Evolutionary conservation across 345 rosid species (phyloP), one percentile per base, ranked within the genome.

Genomic region (Corchorus capsularis): DNA sequence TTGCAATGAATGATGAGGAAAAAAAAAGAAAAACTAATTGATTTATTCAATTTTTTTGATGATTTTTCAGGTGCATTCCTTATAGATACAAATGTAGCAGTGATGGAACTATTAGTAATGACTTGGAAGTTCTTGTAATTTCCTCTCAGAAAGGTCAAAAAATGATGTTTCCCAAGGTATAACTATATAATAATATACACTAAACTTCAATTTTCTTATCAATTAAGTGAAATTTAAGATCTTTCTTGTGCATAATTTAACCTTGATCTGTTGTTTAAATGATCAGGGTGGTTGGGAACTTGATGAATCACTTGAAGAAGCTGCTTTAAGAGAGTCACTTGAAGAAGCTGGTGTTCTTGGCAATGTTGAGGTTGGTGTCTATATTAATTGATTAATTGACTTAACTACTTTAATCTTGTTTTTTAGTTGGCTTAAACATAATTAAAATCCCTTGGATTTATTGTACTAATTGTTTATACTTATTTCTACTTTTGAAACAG

Each of bases 341-440:
- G 98, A 92, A 85, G 98, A 94, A 82, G 98, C 97, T 66, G 98
- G 98, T 9, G 97, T 94, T 77, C 78, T 83, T 27, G 98, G 98
- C 72, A 73, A 77, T 57, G 87, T 94, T 72, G 87, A 91, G 97
- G 98, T 94, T 43, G 49, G 82, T 52, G 27, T 27, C 27, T 27
- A 27, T 27, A 27, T 27, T n/a, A n/a, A 27, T 27, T 27, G 1
- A 13, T n/a, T 8, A 5, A 20, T 8, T 8, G 35, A 8, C 27
- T 52, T 41, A 27, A 54, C 4, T 53, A 37, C 55, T 4, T 11
- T 22, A 32, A 80, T 32, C 13, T 20, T 53, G 61, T 17, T 53
- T 5, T 70, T 5, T 41, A 50, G 15, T 50, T 69, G 22, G 22
- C 22, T 32, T 32, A 13, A 32, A 16, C 27, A 27, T 53, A 53